Evolutionary conservation across 2,329 filamentous ascomycete species (phyloP).

Genomic region (Alternaria longipes): DNA sequence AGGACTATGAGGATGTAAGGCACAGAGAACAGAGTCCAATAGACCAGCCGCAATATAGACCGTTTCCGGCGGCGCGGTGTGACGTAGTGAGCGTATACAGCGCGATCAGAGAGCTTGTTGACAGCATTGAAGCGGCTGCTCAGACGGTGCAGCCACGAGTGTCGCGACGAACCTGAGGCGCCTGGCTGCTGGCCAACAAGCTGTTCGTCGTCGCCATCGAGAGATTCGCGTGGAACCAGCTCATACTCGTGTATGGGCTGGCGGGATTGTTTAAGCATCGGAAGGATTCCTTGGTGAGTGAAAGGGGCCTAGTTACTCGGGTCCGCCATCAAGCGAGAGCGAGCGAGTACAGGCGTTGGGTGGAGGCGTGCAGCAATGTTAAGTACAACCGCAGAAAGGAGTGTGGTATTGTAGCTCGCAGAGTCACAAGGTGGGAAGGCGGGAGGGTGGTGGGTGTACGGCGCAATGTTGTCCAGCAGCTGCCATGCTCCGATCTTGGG

Average conservation of each 20-base stretch:
- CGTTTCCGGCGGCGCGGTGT: constrained; percentile 46
- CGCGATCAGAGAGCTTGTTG: constrained; percentile 40
- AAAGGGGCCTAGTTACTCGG: constrained; percentile 16
- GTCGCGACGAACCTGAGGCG: constrained; percentile 19
- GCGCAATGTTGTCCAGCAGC: background rate
- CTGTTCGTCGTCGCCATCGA: constrained; percentile 35
- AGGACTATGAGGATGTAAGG: constrained; percentile 48
- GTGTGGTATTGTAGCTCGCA: background rate
- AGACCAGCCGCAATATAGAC: constrained; percentile 42
- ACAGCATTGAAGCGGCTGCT: constrained; percentile 30
- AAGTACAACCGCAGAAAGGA: background rate
- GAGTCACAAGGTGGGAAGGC: background rate
- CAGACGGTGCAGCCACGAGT: constrained; percentile 40
- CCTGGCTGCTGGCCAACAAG: constrained; percentile 22
- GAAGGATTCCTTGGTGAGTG: constrained; percentile 9
- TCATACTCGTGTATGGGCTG: constrained; percentile 43
- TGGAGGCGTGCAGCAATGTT: background rate
- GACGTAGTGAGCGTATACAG: constrained; percentile 44
- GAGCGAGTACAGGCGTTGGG: background rate
- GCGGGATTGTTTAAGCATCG: constrained; percentile 31
- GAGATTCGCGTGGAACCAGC: constrained; percentile 43
- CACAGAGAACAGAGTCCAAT: constrained; percentile 44
- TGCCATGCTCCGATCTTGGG: constrained; percentile 4
- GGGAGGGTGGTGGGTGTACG: background rate
- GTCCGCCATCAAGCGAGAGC: constrained; percentile 18